Conservation (phyloP, 148 eudicot species). For the Diospyros lotus region DNA sequence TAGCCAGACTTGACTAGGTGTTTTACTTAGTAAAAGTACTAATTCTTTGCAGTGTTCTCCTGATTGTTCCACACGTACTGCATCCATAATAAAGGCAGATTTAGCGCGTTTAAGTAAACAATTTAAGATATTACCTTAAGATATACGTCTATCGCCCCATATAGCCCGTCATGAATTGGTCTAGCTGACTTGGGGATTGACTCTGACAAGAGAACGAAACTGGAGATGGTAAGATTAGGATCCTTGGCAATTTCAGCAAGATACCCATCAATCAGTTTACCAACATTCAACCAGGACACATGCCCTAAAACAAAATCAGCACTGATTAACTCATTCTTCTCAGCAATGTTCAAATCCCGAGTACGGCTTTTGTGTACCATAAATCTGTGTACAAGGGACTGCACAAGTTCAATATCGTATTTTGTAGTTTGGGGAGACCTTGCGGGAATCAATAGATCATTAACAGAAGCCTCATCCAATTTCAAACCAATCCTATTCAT, state of each 20-base stretch:
- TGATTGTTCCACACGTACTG: neutral
- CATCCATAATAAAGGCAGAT: neutral
- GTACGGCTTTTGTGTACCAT: conserved; percentile 31
- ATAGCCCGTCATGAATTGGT: conserved; percentile 77
- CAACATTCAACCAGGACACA: conserved; percentile 51
- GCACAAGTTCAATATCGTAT: conserved; percentile 72
- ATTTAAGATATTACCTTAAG: conserved; percentile 41
- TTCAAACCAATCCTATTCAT: conserved; percentile 47
- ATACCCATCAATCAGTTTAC: conserved; percentile 64
- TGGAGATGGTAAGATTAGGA: conserved; percentile 41
- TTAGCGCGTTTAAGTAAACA: too few relatives aligned
- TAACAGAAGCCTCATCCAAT: conserved; percentile 67
- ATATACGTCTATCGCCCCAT: conserved; percentile 65
- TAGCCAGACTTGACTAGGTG: neutral
- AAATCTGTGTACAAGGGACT: conserved; percentile 51
- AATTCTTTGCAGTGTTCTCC: neutral
- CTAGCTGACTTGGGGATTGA: conserved; percentile 67
- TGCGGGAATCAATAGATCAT: conserved; percentile 65
- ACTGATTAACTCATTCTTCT: conserved; percentile 26
- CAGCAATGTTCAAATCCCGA: conserved; percentile 25
- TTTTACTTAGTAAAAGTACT: neutral
- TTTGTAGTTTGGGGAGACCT: conserved; percentile 48
- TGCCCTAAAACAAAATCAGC: conserved; percentile 29
- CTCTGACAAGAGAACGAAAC: conserved; percentile 46
- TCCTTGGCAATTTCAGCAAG: conserved; percentile 63